phyloP scores from a whole-genome alignment of 441 rosid genomes.

The Adansonia gregorii region DNA sequence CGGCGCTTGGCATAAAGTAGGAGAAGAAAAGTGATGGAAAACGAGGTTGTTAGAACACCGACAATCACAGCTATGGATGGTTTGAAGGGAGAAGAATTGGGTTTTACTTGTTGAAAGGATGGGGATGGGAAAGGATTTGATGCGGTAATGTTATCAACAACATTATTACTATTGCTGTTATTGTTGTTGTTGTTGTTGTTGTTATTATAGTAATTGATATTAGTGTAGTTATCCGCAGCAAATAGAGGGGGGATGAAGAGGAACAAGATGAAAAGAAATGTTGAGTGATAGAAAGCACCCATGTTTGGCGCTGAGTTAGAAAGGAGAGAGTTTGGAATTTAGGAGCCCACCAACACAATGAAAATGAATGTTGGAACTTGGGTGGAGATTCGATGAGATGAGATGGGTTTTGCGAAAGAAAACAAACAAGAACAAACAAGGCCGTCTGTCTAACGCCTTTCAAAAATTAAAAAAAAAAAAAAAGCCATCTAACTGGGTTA shows the following conservation, averaged over 20 bases:
- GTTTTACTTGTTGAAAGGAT: background rate
- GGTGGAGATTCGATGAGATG: background rate
- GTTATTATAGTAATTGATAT: background rate
- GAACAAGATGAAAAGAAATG: slow-evolving; percentile 20
- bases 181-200: background rate
- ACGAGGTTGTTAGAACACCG: slow-evolving; percentile 64
- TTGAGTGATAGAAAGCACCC: slow-evolving; percentile 7
- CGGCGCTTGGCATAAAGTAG: slow-evolving; percentile 85
- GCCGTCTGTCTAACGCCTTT: no score
- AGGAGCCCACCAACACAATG: background rate
- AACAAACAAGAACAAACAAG: background rate
- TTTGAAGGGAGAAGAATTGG: slow-evolving; percentile 47
- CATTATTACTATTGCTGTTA: background rate
- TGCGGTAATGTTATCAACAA: background rate
- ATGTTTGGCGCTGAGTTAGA: slow-evolving; percentile 11
- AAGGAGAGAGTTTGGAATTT: background rate
- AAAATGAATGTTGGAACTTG: background rate
- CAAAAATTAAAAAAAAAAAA: background rate
- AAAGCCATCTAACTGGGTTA: background rate
- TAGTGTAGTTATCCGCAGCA: background rate
- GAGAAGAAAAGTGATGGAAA: slow-evolving; percentile 75
- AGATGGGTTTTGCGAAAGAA: background rate
- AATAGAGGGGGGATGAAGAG: background rate
- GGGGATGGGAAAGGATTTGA: slow-evolving; percentile 37
- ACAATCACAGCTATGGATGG: slow-evolving; percentile 67